A percentile compares a stretch with the other conserved stretches of the same genome.
phyloP scores from a whole-genome alignment of 2,329 filamentous ascomycete genomes.

The Botrytis sinoallii region DNA sequence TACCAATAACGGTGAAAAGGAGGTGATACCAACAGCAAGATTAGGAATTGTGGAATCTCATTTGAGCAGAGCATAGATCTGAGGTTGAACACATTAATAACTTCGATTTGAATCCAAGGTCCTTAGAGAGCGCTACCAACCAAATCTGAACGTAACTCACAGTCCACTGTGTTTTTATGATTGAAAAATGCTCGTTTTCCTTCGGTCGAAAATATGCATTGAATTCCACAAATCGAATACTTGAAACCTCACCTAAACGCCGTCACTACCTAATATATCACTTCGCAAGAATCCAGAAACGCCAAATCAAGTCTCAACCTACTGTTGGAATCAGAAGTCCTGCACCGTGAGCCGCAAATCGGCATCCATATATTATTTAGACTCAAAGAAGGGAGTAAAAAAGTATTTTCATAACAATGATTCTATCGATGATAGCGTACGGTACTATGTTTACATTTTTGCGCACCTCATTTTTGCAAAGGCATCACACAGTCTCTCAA shows the following conservation, averaged over 20 bases:
- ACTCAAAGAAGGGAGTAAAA: not conserved
- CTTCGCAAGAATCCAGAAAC: not conserved
- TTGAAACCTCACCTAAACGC: not conserved
- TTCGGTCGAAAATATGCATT: no score
- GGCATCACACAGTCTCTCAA: not conserved
- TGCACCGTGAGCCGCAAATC: not conserved
- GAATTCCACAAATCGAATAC: not conserved
- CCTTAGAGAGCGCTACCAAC: no score
- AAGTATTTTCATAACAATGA: not conserved
- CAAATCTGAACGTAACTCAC: not conserved
- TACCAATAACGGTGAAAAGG: no score
- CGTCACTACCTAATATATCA: not conserved
- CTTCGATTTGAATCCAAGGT: not conserved
- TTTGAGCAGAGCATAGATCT: not conserved
- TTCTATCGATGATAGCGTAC: not conserved
- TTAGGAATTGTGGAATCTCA: not conserved
- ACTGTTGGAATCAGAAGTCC: not conserved
- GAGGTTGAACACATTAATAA: not conserved
- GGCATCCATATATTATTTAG: not conserved
- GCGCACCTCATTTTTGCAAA: not conserved
- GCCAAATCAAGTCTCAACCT: not conserved
- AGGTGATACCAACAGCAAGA: not conserved
- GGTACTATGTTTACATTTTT: not conserved
- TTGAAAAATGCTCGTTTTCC: not conserved
- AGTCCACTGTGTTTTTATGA: not conserved